Base-by-base conservation (phyloP, 495 filamentous ascomycete species). In the Trichocladium uniseriatum region DNA sequence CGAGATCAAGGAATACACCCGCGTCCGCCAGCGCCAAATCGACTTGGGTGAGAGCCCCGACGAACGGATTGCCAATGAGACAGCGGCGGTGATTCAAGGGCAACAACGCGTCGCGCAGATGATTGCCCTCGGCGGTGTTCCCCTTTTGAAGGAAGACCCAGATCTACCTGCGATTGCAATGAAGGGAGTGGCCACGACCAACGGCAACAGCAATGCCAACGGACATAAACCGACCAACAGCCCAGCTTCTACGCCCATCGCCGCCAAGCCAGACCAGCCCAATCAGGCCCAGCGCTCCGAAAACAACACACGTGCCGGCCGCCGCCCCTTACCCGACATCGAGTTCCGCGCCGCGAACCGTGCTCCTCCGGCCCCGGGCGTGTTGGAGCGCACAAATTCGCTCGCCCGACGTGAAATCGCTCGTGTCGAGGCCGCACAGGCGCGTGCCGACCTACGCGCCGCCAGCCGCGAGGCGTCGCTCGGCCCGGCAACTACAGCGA, bases 1-100 rank as follows among this genome's bases (percentile, higher is more conserved):
- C 7, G 73, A 79, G 49, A 57, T 79, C 38, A 79, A 77, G 57
- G 75, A 79, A 52, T 79, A 78, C 55, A 67, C 68, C 42, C 68
- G 75, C 1, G 59, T 78, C 16, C 72, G 76, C 15, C 72, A 76
- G 49, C 55, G 54, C 15, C 73, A 78, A 51, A 53, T 76, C 6
- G 72, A 74, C 40, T 46, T 62, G 5, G 67, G 70, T 29, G 76
- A 79, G 57, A 52, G 50, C 9, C 51, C 63, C 0, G 69, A 68
- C 2, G 64, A 76, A 1, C 66, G 68, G n/a, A 55, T 65, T 3
- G 61, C 53, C 3, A 77, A 78, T 53, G 73, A 77, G 51, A 58
- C 62, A 1, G 63, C 66, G 39, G 76, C 76, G 11, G 69, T 76
- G 0, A 55, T 60, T 16, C 62, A 76, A 37, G 76, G 70, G 0